phyloP scores from a whole-genome alignment of 2,329 filamentous ascomycete genomes.

The Arachnomyces sp. region DNA sequence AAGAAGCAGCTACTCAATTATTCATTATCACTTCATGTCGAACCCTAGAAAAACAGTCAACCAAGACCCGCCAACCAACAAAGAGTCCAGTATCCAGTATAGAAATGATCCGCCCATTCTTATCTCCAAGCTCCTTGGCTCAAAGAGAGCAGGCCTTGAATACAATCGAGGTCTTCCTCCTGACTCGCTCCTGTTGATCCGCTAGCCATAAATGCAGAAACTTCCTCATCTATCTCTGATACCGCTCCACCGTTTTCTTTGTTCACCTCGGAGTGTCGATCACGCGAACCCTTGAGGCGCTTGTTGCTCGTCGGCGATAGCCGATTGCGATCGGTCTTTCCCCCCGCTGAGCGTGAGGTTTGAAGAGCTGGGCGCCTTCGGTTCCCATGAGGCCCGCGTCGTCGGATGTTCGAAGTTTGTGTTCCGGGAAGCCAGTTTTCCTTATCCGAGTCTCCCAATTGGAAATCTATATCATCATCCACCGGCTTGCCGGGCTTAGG shows the following conservation, averaged over 20 bases:
- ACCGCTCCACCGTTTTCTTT: conserved; percentile 30
- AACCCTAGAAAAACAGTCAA: conserved; percentile 4
- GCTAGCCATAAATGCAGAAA: conserved; percentile 64
- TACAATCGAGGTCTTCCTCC: conserved; percentile 75
- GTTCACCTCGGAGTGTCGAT: conserved; percentile 15
- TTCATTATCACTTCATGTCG: conserved; percentile 1
- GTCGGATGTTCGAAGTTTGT: conserved; percentile 32
- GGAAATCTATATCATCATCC: conserved; percentile 34
- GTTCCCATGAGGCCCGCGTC: conserved; percentile 23
- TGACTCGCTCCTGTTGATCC: conserved; percentile 49
- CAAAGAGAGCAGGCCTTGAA: conserved; percentile 79
- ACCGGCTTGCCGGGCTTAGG: conserved; percentile 16
- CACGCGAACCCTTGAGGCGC: conserved; percentile 20
- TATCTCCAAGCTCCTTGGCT: conserved; percentile 87
- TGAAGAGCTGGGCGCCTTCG: conserved; percentile 37
- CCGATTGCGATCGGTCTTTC: conserved; percentile 18
- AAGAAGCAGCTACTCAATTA: conserved; percentile 1
- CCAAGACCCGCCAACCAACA: too few species aligned
- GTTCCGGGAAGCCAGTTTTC: conserved; percentile 70
- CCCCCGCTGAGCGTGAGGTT: conserved; percentile 29
- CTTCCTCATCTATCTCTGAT: conserved; percentile 51
- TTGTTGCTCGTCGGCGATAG: conserved; percentile 16
- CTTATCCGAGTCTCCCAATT: conserved; percentile 77
- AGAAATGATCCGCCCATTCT: too few species aligned
- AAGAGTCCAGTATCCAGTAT: too few species aligned